These are phyloP conservation scores for Paradendryphiella salina DNA, from an alignment of 2,329 filamentous ascomycete species.

Conservation along the genomic window DNA sequence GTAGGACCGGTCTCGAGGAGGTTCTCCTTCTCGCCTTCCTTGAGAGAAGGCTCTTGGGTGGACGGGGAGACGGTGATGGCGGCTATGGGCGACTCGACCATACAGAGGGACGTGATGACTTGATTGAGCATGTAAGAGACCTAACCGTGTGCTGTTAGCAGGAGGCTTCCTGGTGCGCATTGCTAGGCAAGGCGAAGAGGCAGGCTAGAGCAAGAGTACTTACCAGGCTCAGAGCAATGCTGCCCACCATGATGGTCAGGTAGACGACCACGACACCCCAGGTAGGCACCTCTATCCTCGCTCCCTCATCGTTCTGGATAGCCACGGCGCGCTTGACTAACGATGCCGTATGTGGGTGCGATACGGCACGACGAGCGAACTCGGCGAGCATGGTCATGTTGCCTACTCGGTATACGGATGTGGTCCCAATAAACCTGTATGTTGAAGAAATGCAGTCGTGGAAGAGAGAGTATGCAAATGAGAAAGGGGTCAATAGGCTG, in stretches of 20 bases:
- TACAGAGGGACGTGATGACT: constrained; percentile 64
- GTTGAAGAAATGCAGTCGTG: constrained; percentile 1
- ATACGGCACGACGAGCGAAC: constrained; percentile 38
- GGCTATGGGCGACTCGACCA: constrained; percentile 64
- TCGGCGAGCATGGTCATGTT: constrained; percentile 33
- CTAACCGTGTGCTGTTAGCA: constrained; percentile 18
- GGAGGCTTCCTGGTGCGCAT: neutral
- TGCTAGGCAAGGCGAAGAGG: neutral
- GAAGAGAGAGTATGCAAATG: constrained; percentile 3
- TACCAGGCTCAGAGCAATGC: constrained; percentile 50
- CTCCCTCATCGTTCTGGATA: constrained; percentile 10
- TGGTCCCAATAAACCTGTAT: neutral
- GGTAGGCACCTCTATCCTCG: constrained; percentile 32
- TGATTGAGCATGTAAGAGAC: constrained; percentile 61
- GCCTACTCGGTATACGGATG: neutral
- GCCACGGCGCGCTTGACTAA: constrained; percentile 36
- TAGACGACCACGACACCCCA: constrained; percentile 38
- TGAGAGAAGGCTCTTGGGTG: constrained; percentile 48
- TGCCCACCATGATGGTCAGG: constrained; percentile 46
- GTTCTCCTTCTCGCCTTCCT: constrained; percentile 46
- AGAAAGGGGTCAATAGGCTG: constrained; percentile 9
- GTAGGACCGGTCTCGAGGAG: constrained; percentile 47
- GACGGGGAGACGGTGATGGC: constrained; percentile 55
- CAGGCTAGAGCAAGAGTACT: constrained; percentile 16
- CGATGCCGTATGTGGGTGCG: constrained; percentile 28